Conservation (phyloP, 1,284 basidiomycete genomes). For the Bondarzewia mesenterica region DNA sequence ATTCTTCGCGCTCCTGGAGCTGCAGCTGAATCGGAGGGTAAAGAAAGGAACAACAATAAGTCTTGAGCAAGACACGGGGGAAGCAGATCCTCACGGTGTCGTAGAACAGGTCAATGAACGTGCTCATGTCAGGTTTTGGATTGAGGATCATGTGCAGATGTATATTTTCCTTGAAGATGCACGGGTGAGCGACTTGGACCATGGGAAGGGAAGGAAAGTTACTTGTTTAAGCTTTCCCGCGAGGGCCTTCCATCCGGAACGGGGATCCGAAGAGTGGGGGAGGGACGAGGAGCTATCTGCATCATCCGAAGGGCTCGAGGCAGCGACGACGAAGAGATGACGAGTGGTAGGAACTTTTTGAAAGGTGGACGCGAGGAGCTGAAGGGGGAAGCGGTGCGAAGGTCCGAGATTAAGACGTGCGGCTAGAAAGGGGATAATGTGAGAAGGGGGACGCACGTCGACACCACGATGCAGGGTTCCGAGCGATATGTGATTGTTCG, state of each 20-base stretch:
- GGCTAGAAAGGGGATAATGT: constrained; percentile 6
- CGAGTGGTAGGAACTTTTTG: constrained; percentile 29
- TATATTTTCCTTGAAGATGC: constrained; percentile 38
- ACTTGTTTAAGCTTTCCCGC: constrained; percentile 42
- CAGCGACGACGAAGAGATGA: constrained; percentile 53
- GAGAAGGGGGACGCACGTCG: constrained; percentile 28
- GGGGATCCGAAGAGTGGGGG: constrained; percentile 32
- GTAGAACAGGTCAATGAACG: constrained; percentile 41
- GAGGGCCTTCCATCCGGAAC: constrained; percentile 28
- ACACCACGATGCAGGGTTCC: constrained; percentile 33
- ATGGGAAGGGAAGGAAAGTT: constrained; percentile 3
- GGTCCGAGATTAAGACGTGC: constrained; percentile 2
- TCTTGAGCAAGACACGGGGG: neutral
- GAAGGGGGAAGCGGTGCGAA: constrained; percentile 4
- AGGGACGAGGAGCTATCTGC: constrained; percentile 18
- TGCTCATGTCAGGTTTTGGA: constrained; percentile 32
- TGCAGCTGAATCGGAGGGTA: constrained; percentile 15
- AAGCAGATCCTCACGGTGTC: constrained; percentile 37
- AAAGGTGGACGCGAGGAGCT: constrained; percentile 33
- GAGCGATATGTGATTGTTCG: constrained; percentile 35
- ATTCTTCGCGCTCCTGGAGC: constrained; percentile 20
- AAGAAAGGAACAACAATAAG: neutral
- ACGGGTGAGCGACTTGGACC: neutral
- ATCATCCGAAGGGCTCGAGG: constrained; percentile 33
- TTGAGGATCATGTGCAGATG: constrained; percentile 52